Evolutionary conservation across 768 basidiomycete species (phyloP).

Genomic region (Naganishia antarctica): DNA sequence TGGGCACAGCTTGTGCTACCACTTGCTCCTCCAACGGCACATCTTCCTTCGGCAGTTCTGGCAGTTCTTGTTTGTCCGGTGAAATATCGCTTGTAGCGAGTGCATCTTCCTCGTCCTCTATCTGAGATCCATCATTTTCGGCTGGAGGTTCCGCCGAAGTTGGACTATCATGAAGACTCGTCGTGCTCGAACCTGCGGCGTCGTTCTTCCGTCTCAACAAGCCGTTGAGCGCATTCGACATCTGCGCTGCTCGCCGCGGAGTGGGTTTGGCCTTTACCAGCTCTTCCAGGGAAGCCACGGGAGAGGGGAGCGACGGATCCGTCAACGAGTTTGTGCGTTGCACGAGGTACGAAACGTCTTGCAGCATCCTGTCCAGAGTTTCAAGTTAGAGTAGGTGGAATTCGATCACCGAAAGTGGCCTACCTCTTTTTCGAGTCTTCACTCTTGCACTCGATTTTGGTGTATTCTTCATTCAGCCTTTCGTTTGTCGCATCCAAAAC

Average conservation of each 20-base stretch:
- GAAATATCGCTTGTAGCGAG: not conserved
- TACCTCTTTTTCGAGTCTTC: slow-evolving; percentile 82
- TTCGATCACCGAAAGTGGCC: slow-evolving; percentile 34
- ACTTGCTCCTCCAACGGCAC: no score
- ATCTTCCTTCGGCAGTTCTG: no score
- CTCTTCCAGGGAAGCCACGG: slow-evolving; percentile 74
- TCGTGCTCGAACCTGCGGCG: not conserved
- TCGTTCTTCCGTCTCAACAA: slow-evolving; percentile 33
- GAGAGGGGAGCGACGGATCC: slow-evolving; percentile 59
- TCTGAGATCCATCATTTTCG: slow-evolving; percentile 14
- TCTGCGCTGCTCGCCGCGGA: slow-evolving; percentile 37
- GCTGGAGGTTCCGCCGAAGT: slow-evolving; percentile 4
- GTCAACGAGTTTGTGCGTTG: slow-evolving; percentile 69
- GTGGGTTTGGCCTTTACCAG: slow-evolving; percentile 76
- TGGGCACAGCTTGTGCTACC: no score
- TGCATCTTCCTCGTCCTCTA: slow-evolving; percentile 24
- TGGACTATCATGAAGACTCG: slow-evolving; percentile 14
- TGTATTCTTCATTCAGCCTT: slow-evolving; percentile 79
- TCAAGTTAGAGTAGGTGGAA: slow-evolving; percentile 23
- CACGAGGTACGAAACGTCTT: slow-evolving; percentile 71
- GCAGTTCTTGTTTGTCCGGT: no score
- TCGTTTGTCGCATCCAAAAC: slow-evolving; percentile 91
- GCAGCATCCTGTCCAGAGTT: slow-evolving; percentile 60
- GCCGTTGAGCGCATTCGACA: slow-evolving; percentile 38
- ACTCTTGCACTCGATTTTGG: slow-evolving; percentile 71